Conservation (phyloP, 441 rosid genomes). For the Syzygium malaccense region DNA sequence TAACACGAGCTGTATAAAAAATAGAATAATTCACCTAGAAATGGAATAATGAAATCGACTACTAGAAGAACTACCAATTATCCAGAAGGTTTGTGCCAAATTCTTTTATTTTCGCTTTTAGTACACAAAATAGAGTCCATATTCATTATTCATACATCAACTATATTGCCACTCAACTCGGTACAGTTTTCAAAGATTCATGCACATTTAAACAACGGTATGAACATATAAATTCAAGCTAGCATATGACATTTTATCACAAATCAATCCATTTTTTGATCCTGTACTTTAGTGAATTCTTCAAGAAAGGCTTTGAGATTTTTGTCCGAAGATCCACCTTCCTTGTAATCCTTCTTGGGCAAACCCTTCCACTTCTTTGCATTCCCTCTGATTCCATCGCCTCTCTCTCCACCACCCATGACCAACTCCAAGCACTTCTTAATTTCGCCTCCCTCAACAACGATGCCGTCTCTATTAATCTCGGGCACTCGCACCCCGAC, state of each 20-base stretch:
- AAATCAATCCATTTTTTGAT: background rate
- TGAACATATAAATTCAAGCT: background rate
- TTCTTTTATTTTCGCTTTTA: too few relatives aligned
- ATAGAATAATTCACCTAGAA: too few relatives aligned
- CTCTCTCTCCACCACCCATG: background rate
- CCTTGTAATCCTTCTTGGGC: background rate
- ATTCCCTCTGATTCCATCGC: background rate
- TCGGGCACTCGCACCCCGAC: background rate
- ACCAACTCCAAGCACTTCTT: background rate
- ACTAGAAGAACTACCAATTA: too few relatives aligned
- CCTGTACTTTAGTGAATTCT: background rate
- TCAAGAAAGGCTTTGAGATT: background rate
- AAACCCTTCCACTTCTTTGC: background rate
- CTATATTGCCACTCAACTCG: too few relatives aligned
- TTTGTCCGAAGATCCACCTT: background rate
- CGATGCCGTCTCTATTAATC: background rate
- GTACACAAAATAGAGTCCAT: too few relatives aligned
- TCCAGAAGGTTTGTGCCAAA: background rate
- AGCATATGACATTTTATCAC: background rate
- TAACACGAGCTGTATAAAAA: too few relatives aligned
- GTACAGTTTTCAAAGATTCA: background rate
- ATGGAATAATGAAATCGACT: too few relatives aligned
- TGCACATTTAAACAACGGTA: background rate
- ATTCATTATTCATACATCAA: too few relatives aligned
- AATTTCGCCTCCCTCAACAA: background rate